Base-by-base conservation (phyloP, 305 asterid genomes). In the Ilex paraguariensis region DNA sequence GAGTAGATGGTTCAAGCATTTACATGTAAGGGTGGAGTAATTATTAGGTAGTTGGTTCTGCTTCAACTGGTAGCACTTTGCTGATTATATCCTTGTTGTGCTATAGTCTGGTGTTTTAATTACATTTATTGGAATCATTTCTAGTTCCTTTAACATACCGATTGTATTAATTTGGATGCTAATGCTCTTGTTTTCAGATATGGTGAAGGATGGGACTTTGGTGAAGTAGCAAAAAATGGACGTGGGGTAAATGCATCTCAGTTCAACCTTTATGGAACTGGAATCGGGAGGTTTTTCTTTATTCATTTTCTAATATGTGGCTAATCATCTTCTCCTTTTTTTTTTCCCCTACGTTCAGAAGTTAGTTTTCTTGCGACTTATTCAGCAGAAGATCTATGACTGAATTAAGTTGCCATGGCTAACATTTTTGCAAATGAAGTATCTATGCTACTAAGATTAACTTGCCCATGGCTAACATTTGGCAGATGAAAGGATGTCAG, bases 161-260 rank as follows among this genome's bases (percentile, higher is more conserved):
- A 54, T 11, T 13, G 15, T 14, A 17, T 13, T 53, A 53, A 53
- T 13, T 17, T 53, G 32, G 33, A 30, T 21, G 28, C 13, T 63
- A 21, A 14, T 70, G 62, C 64, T 63, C 66, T 67, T 61, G 31
- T 72, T 69, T 70, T 62, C 69, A 93, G 97, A 75, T 93, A 93
- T 71, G 99, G 99, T 61, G 99, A 93, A 93, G 99, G 99, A 68
- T 90, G 99, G 99, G 83, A 90, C 73, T 93, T 93, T 39, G 99
- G 95, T 61, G 99, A 93, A 82, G 99, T 90, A 68, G 88, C 95
- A 61, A 84, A 83, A 36, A 93, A 86, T 65, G 92, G 95, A 32
- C 95, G 97, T 49, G 99, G 97, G 39, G 71, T 83, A 61, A 93
- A 93, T 83, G 97, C 97, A 61, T 84, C 96, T 13, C 99, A 93